These are phyloP conservation scores for Scheffersomyces ergatensis DNA, from an alignment of 805 yeast species.

Conservation along the genomic window DNA sequence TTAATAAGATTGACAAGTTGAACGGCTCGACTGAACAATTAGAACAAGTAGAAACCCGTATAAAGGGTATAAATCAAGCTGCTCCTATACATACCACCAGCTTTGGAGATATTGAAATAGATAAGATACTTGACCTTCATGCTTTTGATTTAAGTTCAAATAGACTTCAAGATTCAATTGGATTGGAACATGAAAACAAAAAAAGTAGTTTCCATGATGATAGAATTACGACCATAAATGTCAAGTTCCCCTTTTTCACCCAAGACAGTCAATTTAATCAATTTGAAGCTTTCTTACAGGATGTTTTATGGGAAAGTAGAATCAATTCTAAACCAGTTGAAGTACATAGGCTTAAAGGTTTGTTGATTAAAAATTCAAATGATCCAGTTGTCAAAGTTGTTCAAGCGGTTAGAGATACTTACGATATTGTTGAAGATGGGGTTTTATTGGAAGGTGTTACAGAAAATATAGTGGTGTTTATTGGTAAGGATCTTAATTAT, in stretches of 20 bases:
- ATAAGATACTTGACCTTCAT: slow-evolving; percentile 68
- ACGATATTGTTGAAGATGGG: slow-evolving; percentile 63
- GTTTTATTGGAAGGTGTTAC: slow-evolving; percentile 32
- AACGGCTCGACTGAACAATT: slow-evolving; percentile 18
- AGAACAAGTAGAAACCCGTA: slow-evolving; percentile 30
- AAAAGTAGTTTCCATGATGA: slow-evolving; percentile 32
- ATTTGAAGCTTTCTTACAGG: slow-evolving; percentile 66
- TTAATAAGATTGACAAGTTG: slow-evolving; percentile 72
- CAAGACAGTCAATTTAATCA: slow-evolving; percentile 33
- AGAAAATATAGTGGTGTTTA: slow-evolving; percentile 64
- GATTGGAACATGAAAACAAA: slow-evolving; percentile 4
- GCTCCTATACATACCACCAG: slow-evolving; percentile 68
- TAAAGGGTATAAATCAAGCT: slow-evolving; percentile 58
- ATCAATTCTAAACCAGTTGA: slow-evolving; percentile 50
- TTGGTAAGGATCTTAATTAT: slow-evolving; percentile 61
- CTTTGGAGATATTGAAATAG: slow-evolving; percentile 73
- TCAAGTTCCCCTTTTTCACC: slow-evolving; percentile 45
- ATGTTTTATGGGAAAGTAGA: slow-evolving; percentile 68
- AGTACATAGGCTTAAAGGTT: slow-evolving; percentile 81
- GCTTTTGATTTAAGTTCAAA: slow-evolving; percentile 56
- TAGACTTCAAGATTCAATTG: slow-evolving; percentile 15
- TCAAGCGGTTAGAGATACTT: slow-evolving; percentile 93
- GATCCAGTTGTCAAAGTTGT: slow-evolving; percentile 51
- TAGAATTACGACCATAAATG: slow-evolving; percentile 32
- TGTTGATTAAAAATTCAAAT: slow-evolving; percentile 43